Evolutionary conservation across 805 yeast genomes (phyloP), one percentile per base, ranked within the genome.

Genomic region (Ogataea nakhonphanomensis): DNA sequence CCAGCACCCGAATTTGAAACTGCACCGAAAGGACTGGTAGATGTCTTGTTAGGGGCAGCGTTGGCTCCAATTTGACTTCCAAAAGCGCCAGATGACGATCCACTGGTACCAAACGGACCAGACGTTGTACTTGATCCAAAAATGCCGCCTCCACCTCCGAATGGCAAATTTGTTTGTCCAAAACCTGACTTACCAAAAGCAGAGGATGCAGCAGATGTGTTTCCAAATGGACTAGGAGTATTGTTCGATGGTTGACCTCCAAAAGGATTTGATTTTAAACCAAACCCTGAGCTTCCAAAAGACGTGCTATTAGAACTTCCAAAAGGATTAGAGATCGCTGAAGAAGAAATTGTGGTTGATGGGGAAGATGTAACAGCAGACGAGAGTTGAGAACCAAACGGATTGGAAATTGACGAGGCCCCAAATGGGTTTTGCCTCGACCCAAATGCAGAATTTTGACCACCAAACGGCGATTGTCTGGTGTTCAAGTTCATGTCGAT

Each of bases 151-250:
- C n/a, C 26, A 7, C 26, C n/a, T 25, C 26, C 26, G 26, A 25
- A 25, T 7, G 26, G 26, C 9, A 17, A 27, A n/a, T 10, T 8
- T 2, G 25, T 12, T 13, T 17, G 25, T 34, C 38, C 17, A 50
- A 37, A 15, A 30, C 27, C 14, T 8, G 33, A 12, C 23, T 29
- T 21, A 13, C 41, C 41, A 32, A 31, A 31, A 9, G 34, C 25
- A 3, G 30, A 20, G 8, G 29, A 11, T 5, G 7, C 25, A 5
- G 37, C 21, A 7, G 43, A 25, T 1, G 42, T 2, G 12, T 45
- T 35, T 5, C 61, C 59, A 43, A 62, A 57, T 28, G 65, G 47
- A 24, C 45, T 43, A 5, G 57, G 22, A 21, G 33, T 9, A 7
- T 8, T 26, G 29, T 26, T 26, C 14, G 31, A 14, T 10, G 22